Base-by-base conservation (phyloP, 1,139 yeast genomes). In the Suhomyces bolitotheri region DNA sequence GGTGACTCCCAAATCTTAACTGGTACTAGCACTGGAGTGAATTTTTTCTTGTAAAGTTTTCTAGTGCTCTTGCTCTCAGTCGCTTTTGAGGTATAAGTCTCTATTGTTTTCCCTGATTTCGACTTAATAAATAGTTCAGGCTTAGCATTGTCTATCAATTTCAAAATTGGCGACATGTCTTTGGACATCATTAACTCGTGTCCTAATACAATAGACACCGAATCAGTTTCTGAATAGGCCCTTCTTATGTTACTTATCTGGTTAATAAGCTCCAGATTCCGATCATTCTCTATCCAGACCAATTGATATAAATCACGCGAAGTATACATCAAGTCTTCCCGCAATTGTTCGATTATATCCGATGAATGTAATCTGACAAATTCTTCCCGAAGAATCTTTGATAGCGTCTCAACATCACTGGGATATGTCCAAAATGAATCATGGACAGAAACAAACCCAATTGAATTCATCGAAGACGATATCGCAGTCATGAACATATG, bases 341-440 rank as follows among this genome's bases (percentile, higher is more conserved):
- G 45, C 15, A 71, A 44, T 22, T 47, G 39, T 14, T 49, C 53
- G 10, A 66, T 43, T 15, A 66, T 51, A 16, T 58, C 55, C 2
- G 56, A 48, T 0, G 58, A 37, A 43, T 71, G 64, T 26, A 71
- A 45, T 4, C 62, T 45, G 3, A 71, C 58, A 46, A 71, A 71
- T 40, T 62, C 60, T 14, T 62, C 50, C 13, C 76, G 43, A 3
- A 68, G 44, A 1, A 62, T 35, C 5, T 19, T 34, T 1, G 62
- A 53, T 12, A 70, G 49, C 11, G 31, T 16, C 6, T 51, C 58
- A 5, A 65, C 71, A 25, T 62, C 56, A 14, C 53, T 31, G 0
- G 74, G 60, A 41, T 63, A 58, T 2, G 75, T 70, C 76, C 76
- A 70, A 41, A 58, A 70, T 8, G 73, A 66, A 45, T 70, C 76